These are phyloP conservation scores for Venturia nashicola DNA, from an alignment of 2,329 filamentous ascomycete species.

Conservation along the genomic window DNA sequence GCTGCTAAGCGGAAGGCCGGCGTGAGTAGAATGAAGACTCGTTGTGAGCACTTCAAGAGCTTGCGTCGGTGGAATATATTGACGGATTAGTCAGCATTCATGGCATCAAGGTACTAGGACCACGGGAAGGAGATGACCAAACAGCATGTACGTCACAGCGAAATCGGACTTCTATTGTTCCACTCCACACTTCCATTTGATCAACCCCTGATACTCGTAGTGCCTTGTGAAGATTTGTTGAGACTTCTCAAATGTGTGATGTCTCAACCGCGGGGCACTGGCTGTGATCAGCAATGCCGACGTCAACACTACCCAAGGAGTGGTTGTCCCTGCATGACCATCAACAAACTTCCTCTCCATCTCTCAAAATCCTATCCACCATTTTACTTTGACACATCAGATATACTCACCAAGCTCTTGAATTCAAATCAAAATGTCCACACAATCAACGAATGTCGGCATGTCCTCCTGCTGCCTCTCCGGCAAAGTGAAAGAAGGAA, in stretches of 20 bases:
- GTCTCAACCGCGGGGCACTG: not conserved
- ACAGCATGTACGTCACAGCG: not conserved
- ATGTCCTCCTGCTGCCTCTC: conserved; percentile 31
- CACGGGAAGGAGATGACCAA: not conserved
- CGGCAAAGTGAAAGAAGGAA: conserved; percentile 27
- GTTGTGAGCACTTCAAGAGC: not conserved
- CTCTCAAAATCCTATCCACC: too few relatives aligned
- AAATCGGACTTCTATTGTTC: not conserved
- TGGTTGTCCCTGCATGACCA: not conserved
- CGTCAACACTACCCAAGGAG: not conserved
- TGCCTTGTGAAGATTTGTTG: too few relatives aligned
- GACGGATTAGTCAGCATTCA: not conserved
- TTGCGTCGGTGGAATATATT: not conserved
- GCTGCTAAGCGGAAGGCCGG: not conserved
- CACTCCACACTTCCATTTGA: not conserved
- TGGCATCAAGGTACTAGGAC: not conserved
- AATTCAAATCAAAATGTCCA: not conserved
- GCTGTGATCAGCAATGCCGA: not conserved
- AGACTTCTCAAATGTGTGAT: not conserved
- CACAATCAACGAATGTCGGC: conserved; percentile 23
- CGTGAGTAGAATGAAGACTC: not conserved
- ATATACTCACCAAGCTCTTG: too few relatives aligned
- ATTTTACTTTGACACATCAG: too few relatives aligned
- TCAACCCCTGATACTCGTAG: too few relatives aligned
- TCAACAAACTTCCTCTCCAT: too few relatives aligned